Evolutionary conservation across 2,329 filamentous ascomycete species (phyloP).

Genomic region (Claviceps sorghi): DNA sequence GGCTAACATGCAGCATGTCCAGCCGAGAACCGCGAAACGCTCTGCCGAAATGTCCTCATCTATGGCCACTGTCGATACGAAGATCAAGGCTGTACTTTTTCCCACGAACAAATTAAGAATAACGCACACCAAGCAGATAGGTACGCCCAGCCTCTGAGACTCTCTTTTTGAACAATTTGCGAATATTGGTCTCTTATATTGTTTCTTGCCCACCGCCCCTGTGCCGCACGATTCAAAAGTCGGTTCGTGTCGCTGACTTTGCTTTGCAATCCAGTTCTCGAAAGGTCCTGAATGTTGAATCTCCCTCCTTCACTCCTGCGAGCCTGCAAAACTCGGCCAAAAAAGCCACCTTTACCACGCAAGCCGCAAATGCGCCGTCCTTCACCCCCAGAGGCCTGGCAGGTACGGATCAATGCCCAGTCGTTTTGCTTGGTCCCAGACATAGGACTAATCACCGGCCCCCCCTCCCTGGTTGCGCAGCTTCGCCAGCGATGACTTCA

Average conservation of each 20-base stretch:
- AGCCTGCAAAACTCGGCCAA: conserved; percentile 34
- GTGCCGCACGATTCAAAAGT: neutral
- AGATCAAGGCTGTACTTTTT: conserved; percentile 81
- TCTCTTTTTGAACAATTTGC: neutral
- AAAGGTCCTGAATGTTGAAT: conserved; percentile 86
- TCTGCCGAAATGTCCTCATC: conserved; percentile 84
- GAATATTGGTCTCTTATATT: neutral
- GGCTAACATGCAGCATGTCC: neutral
- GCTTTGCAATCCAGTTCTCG: conserved; percentile 32
- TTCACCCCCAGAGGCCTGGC: conserved; percentile 58
- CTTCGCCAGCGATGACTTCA: conserved; percentile 24
- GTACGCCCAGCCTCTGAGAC: conserved; percentile 22
- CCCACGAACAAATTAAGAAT: conserved; percentile 61
- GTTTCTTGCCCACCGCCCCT: neutral
- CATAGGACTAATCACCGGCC: neutral
- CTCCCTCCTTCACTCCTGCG: conserved; percentile 79
- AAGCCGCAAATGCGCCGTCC: conserved; percentile 75
- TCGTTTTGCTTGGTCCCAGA: neutral
- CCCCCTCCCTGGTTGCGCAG: neutral
- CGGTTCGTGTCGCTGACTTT: neutral
- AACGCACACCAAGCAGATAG: conserved; percentile 30
- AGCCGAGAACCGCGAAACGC: conserved; percentile 70
- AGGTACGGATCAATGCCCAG: conserved; percentile 16
- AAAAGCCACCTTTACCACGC: conserved; percentile 69
- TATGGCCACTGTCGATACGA: conserved; percentile 89